Evolutionary conservation across 2,329 filamentous ascomycete genomes (phyloP), one percentile per base, ranked within the genome.

Genomic region (Talaromyces atroroseus): DNA sequence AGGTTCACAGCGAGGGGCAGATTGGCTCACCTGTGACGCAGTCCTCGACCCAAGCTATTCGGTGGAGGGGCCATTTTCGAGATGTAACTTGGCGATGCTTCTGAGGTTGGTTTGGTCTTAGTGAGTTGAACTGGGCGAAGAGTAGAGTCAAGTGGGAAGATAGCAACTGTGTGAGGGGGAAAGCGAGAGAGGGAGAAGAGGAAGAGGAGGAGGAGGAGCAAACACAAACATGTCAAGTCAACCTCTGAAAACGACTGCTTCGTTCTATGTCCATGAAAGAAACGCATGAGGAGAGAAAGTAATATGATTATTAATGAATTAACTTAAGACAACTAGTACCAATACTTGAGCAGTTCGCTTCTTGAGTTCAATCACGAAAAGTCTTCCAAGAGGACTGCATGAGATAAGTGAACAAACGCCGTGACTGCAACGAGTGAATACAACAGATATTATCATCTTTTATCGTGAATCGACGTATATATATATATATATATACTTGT

Each of bases 401-500:
- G 16, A 40, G 5, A 42, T 10, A 10, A 10, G 38, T 12, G 18
- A 20, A n/a, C 40, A 48, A 57, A 54, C 54, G 54, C 54, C 57
- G n/a, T 29, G 26, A 29, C 26, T 36, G 44, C 24, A 56, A 38
- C 47, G 53, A 56, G 48, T 44, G 53, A 44, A 48, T 38, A 44
- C 5, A 45, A 23, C 18, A 12, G 10, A 42, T 12, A 18, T 20
- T 23, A 23, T 44, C 40, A 23, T 44, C 40, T 21, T 42, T 18
- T 42, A 42, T 42, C 18, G 18, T 20, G 5, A n/a, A n/a, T n/a
- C 16, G 12, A 18, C 36, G n/a, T 18, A 23, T 18, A 3, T 21
- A 12, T 26, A 32, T 14, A 18, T n/a, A 7, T 6, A 12, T 29
- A 16, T 21, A 29, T 10, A 29, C 5, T 29, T 10, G 26, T 20